A percentile compares a stretch with the other conserved stretches of the same genome.
phyloP scores from a whole-genome alignment of 352 stramenopile species.

The Phytophthora fragariae region DNA sequence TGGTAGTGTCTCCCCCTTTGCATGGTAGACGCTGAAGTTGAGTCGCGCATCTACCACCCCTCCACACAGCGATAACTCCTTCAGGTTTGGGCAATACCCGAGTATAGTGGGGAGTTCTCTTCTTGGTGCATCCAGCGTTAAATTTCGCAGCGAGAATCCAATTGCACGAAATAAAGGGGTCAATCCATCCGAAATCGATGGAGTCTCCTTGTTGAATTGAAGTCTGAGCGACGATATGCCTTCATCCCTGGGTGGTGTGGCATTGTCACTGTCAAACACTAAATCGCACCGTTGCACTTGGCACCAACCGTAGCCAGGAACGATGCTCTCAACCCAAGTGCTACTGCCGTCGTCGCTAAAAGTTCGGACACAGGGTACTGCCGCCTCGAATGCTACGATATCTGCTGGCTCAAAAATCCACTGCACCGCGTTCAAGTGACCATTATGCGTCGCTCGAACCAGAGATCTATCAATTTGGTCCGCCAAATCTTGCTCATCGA shows the following conservation, averaged over 20 bases:
- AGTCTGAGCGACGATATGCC: neutral
- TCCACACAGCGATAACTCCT: neutral
- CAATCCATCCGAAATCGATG: neutral
- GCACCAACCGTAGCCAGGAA: neutral
- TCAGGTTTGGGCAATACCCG: neutral
- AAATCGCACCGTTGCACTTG: neutral
- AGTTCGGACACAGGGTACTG: neutral
- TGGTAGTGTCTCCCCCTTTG: neutral
- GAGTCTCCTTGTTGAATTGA: neutral
- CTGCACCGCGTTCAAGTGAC: too few species aligned
- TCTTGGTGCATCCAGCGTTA: neutral
- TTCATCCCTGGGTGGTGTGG: neutral
- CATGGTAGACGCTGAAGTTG: neutral
- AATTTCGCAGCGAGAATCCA: neutral
- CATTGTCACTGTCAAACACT: neutral
- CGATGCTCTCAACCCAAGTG: neutral
- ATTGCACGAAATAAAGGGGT: neutral
- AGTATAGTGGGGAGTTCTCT: neutral
- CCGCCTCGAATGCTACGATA: neutral
- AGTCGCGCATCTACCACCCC: neutral
- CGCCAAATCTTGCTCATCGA: too few species aligned
- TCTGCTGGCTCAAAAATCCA: neutral
- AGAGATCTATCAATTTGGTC: too few species aligned
- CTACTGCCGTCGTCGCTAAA: neutral
- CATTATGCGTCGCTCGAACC: too few species aligned